Conservation (phyloP, 306 rosid species). For the Amphicarpaea edgeworthii region DNA sequence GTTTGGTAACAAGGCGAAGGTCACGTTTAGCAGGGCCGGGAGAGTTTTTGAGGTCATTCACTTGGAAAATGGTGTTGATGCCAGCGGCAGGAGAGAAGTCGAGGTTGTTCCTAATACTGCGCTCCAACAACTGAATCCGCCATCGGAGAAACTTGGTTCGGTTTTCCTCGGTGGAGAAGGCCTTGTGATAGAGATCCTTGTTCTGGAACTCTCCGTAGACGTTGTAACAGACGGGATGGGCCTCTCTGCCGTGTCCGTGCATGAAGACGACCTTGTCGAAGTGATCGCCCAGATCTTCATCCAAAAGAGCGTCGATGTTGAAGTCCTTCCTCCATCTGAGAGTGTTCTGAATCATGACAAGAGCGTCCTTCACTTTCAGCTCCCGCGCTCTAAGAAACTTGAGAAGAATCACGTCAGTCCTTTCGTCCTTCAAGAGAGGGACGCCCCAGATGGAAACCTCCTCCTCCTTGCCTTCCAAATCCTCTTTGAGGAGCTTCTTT, state of each 20-base stretch:
- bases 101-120: slow-evolving; percentile 80
- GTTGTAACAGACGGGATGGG: slow-evolving; percentile 87
- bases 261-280: slow-evolving; percentile 85
- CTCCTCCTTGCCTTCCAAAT: not conserved
- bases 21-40: slow-evolving; percentile 85
- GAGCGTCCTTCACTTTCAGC: slow-evolving; percentile 73
- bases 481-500: slow-evolving; percentile 55
- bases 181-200: slow-evolving; percentile 73
- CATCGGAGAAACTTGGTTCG: slow-evolving; percentile 73
- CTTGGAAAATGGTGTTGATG: slow-evolving; percentile 75
- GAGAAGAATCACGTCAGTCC: slow-evolving; percentile 79
- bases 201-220: slow-evolving; percentile 94
- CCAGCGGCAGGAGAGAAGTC: slow-evolving; percentile 76
- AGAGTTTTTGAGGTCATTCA: slow-evolving; percentile 85
- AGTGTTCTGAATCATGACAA: slow-evolving; percentile 70
- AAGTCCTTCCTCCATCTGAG: slow-evolving; percentile 77
- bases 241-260: slow-evolving; percentile 75
- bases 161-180: slow-evolving; percentile 66
- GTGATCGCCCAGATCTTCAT: slow-evolving; percentile 82
- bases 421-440: slow-evolving; percentile 77
- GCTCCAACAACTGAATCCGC: slow-evolving; percentile 88
- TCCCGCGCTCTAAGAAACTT: slow-evolving; percentile 92
- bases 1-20: slow-evolving; percentile 81
- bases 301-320: slow-evolving; percentile 68
- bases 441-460: slow-evolving; percentile 80